phyloP scores from a whole-genome alignment of 1,139 yeast genomes.

The Saccharomyces pastorianus region DNA sequence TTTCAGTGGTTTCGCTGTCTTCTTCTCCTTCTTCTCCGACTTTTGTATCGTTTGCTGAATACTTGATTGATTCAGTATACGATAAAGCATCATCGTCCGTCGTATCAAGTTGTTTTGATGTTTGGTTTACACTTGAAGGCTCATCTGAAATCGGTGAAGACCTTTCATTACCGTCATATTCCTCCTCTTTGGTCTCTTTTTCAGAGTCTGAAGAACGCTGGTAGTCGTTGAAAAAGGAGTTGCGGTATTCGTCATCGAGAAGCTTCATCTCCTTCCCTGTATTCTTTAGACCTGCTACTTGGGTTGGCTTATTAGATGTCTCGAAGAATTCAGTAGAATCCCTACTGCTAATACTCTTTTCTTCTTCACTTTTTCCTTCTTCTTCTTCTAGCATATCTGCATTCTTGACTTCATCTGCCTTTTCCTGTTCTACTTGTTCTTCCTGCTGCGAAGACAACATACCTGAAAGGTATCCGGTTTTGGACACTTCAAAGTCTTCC shows the following conservation, averaged over 20 bases:
- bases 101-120: neutral
- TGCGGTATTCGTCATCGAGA: neutral
- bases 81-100: constrained; percentile 16
- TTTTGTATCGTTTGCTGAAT: constrained; percentile 5
- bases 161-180: neutral
- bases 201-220: constrained; percentile 1
- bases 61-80: constrained; percentile 15
- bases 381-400: neutral
- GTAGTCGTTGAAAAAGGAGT: neutral
- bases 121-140: neutral
- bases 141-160: neutral
- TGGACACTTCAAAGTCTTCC: constrained; percentile 3
- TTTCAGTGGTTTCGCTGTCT: constrained; percentile 1
- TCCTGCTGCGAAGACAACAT: constrained; percentile 5
- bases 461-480: neutral
- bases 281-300: neutral
- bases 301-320: neutral
- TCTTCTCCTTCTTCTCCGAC: neutral
- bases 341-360: neutral
- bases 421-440: constrained; percentile 1
- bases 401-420: neutral
- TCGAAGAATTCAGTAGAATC: neutral
- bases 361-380: constrained; percentile 3
- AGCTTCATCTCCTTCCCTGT: neutral
- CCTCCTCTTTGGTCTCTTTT: neutral